phyloP scores from a whole-genome alignment of 768 basidiomycete genomes.

The Baorangia bicolor region DNA sequence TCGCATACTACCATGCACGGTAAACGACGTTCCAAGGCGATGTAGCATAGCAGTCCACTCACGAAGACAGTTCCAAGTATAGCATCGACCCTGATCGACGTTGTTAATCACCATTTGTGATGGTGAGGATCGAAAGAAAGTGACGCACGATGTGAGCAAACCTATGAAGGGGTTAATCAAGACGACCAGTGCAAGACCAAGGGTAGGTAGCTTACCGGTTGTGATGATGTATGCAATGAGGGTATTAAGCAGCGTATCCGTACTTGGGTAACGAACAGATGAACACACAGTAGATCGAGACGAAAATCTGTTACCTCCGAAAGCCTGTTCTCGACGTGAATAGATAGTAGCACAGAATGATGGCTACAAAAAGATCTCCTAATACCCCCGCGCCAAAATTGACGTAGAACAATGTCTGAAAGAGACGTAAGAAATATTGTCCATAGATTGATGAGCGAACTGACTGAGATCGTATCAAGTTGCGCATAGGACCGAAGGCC shows the following conservation, averaged over 20 bases:
- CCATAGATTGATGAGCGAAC: constrained; percentile 1
- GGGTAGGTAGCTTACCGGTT: constrained; percentile 39
- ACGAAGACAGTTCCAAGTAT: constrained; percentile 42
- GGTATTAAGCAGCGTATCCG: constrained; percentile 45
- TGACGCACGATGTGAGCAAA: constrained; percentile 36
- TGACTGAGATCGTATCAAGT: constrained; percentile 41
- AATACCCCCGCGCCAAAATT: constrained; percentile 49
- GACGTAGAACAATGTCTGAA: constrained; percentile 49
- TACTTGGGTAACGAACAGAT: constrained; percentile 32
- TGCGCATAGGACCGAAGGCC: constrained; percentile 34
- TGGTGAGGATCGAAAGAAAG: background rate
- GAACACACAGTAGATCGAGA: background rate
- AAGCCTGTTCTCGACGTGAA: constrained; percentile 50
- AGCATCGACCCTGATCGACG: constrained; percentile 42
- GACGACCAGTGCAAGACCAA: constrained; percentile 13
- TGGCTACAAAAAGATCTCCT: constrained; percentile 51
- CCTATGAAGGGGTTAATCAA: constrained; percentile 33
- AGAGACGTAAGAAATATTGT: background rate
- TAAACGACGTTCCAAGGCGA: background rate
- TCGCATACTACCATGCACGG: constrained; percentile 31
- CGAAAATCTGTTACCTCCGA: constrained; percentile 33
- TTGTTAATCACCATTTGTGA: background rate
- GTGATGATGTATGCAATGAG: constrained; percentile 53
- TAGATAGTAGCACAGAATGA: constrained; percentile 48
- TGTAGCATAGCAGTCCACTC: constrained; percentile 6